Percentiles rank a stretch among this genome's conserved stretches.
Conservation (phyloP, 2,329 filamentous ascomycete genomes). For the Penicillium sp. region DNA sequence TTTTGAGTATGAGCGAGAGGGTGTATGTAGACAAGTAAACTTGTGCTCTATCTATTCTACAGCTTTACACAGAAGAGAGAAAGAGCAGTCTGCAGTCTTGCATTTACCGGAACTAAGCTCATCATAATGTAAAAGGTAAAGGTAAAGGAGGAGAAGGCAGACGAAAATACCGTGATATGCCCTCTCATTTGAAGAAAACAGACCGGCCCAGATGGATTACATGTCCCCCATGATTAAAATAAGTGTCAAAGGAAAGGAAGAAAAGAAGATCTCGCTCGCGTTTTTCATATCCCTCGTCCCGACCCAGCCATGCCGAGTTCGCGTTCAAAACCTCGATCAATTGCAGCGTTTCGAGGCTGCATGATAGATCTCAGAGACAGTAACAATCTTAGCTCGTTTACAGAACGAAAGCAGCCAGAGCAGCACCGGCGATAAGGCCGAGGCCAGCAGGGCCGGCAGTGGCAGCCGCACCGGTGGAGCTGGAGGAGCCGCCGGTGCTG, state of each 20-base stretch:
- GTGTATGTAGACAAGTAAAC: too few species aligned
- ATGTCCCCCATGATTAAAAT: slow-evolving; percentile 17
- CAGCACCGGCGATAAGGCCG: slow-evolving; percentile 46
- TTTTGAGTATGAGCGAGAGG: too few species aligned
- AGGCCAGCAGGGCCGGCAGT: slow-evolving; percentile 43
- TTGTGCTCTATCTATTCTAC: background rate
- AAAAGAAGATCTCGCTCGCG: slow-evolving; percentile 16
- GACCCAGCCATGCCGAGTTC: background rate
- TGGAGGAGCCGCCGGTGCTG: too few species aligned
- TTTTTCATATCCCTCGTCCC: slow-evolving; percentile 26
- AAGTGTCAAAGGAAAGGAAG: slow-evolving; percentile 10
- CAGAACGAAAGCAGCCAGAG: slow-evolving; percentile 47
- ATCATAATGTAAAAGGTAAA: slow-evolving; percentile 12
- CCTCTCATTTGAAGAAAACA: slow-evolving; percentile 10
- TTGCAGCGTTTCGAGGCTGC: too few species aligned
- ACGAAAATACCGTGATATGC: slow-evolving; percentile 19
- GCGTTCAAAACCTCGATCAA: too few species aligned
- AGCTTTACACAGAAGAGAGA: background rate
- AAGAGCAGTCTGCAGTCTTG: background rate
- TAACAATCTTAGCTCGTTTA: slow-evolving; percentile 31
- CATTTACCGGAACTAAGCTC: slow-evolving; percentile 23
- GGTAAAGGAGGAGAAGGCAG: slow-evolving; percentile 2
- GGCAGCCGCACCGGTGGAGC: slow-evolving; percentile 33
- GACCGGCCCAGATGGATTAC: slow-evolving; percentile 16
- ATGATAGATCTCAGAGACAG: too few species aligned